These are phyloP conservation scores for Berkeleyomyces basicola DNA, from an alignment of 2,329 filamentous ascomycete species.

Conservation along the genomic window DNA sequence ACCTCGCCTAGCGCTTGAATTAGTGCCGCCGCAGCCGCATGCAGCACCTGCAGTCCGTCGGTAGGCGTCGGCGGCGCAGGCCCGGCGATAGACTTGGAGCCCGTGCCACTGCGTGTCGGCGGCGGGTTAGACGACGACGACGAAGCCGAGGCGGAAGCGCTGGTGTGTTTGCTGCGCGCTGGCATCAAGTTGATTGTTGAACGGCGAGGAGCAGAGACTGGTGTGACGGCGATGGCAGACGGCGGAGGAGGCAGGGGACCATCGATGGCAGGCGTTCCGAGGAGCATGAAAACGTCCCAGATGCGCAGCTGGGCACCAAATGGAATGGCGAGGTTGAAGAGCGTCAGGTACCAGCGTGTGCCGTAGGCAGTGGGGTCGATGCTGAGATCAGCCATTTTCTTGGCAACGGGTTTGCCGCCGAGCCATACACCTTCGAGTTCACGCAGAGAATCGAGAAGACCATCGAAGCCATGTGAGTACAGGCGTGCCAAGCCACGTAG, in stretches of 20 bases:
- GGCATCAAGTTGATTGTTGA: slow-evolving; percentile 46
- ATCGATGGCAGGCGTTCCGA: slow-evolving; percentile 52
- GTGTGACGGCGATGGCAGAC: background rate
- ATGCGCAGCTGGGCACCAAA: slow-evolving; percentile 87
- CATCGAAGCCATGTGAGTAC: slow-evolving; percentile 70
- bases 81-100: background rate
- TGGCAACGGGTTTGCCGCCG: slow-evolving; percentile 55
- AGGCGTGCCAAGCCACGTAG: slow-evolving; percentile 71
- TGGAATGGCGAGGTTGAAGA: slow-evolving; percentile 94
- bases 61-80: slow-evolving; percentile 14
- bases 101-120: slow-evolving; percentile 10
- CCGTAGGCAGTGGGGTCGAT: slow-evolving; percentile 89
- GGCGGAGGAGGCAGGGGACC: slow-evolving; percentile 13
- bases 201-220: slow-evolving; percentile 1
- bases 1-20: slow-evolving; percentile 83
- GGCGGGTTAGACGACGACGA: slow-evolving; percentile 64
- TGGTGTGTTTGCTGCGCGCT: slow-evolving; percentile 94
- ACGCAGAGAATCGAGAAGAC: slow-evolving; percentile 67
- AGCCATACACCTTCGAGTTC: slow-evolving; percentile 83
- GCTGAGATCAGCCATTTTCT: slow-evolving; percentile 58
- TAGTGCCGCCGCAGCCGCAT: slow-evolving; percentile 76
- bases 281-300: slow-evolving; percentile 94
- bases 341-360: slow-evolving; percentile 89
- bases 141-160: slow-evolving; percentile 93
- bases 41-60: slow-evolving; percentile 62